A percentile compares a stretch with the other conserved stretches of the same genome.
Conservation (phyloP, 495 filamentous ascomycete species). For the Durotheca rogersii region DNA sequence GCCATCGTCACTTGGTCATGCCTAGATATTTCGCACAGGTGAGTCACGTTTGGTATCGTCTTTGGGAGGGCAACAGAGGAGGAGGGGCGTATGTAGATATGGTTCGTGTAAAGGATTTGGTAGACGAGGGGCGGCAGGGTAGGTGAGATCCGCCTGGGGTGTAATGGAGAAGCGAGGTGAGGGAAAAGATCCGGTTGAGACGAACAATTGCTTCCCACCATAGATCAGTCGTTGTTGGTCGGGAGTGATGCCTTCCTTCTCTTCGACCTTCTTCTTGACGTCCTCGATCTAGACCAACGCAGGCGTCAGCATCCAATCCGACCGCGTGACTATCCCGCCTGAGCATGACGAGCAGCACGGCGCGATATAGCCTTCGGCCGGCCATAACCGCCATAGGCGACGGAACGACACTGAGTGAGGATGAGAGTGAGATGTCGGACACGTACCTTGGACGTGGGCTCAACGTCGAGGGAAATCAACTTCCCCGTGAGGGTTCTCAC, state of each 20-base stretch:
- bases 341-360: neutral
- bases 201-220: slow-evolving; percentile 96
- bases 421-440: no score
- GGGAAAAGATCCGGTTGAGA: slow-evolving; percentile 14
- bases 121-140: no score
- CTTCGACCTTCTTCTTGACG: slow-evolving; percentile 98
- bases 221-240: slow-evolving; percentile 96
- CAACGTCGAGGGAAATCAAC: slow-evolving; percentile 97
- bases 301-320: slow-evolving; percentile 3
- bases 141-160: no score
- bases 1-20: slow-evolving; percentile 67
- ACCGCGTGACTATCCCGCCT: neutral
- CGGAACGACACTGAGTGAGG: no score
- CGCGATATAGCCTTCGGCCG: no score
- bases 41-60: no score
- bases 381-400: no score
- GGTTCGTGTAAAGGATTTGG: no score
- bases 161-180: no score
- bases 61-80: no score
- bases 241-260: slow-evolving; percentile 97
- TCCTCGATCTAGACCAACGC: slow-evolving; percentile 65
- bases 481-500: slow-evolving; percentile 97
- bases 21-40: slow-evolving; percentile 52
- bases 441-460: slow-evolving; percentile 80
- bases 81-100: no score